Evolutionary conservation across 805 yeast genomes (phyloP).

Genomic region (Lipomyces anomalus): DNA sequence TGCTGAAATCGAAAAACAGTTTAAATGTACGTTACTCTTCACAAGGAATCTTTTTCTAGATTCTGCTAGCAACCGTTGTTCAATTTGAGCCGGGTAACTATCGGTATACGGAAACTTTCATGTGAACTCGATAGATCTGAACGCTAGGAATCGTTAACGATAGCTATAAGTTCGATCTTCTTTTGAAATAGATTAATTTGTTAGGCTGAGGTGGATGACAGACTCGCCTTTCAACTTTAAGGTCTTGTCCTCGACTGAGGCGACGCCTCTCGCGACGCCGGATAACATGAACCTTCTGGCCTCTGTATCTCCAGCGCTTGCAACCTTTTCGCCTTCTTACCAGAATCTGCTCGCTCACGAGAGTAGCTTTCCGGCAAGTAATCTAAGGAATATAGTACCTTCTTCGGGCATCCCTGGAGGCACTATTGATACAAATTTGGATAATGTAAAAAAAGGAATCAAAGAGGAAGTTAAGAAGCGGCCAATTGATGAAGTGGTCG

Average conservation of each 20-base stretch:
- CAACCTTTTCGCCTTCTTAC: constrained; percentile 11
- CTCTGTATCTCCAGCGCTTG: constrained; percentile 10
- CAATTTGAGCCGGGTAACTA: no score
- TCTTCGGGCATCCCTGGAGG: no score
- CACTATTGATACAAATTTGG: no score
- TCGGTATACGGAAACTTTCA: neutral
- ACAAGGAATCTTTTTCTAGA: neutral
- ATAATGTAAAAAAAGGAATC: no score
- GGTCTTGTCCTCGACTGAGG: constrained; percentile 13
- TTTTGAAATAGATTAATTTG: no score
- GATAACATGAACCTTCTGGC: constrained; percentile 10
- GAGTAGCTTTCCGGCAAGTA: no score
- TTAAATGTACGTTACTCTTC: neutral
- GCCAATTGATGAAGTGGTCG: constrained; percentile 21
- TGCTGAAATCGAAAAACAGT: neutral
- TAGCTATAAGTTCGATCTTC: no score
- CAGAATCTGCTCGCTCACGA: no score
- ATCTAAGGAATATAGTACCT: no score
- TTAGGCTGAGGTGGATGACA: no score
- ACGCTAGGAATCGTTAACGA: neutral
- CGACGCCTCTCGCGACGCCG: constrained; percentile 12
- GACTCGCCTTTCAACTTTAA: constrained; percentile 18
- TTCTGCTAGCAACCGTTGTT: neutral
- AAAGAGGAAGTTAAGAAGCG: neutral
- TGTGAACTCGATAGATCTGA: neutral